These are phyloP conservation scores for Polyporus arcularius DNA, from an alignment of 768 basidiomycete genomes.

Conservation along the genomic window DNA sequence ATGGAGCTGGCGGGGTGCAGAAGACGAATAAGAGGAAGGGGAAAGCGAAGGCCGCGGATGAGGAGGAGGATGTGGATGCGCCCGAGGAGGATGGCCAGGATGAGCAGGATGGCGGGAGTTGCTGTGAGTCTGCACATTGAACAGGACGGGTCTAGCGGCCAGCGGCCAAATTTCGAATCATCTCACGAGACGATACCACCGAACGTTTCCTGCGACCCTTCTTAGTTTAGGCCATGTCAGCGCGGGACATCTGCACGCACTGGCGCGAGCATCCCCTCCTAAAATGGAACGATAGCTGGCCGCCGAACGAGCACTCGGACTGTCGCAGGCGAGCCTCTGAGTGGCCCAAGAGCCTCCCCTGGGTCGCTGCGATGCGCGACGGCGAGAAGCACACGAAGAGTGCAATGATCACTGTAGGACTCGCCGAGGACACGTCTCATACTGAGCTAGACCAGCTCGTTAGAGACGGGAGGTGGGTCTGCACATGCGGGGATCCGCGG, in stretches of 20 bases:
- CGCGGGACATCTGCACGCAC: background rate
- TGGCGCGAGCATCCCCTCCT: background rate
- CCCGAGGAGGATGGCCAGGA: conserved; percentile 25
- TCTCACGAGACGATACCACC: too few species aligned
- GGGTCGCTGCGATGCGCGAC: background rate
- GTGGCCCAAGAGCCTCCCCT: background rate
- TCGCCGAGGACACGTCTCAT: background rate
- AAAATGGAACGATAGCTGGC: background rate
- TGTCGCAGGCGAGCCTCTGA: too few species aligned
- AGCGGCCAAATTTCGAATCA: too few species aligned
- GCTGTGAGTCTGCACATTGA: background rate
- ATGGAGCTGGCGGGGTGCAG: background rate
- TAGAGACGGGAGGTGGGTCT: background rate
- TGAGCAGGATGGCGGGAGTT: background rate
- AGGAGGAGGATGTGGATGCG: conserved; percentile 10
- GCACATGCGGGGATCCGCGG: background rate
- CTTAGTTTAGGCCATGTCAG: too few species aligned
- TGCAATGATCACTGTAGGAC: background rate
- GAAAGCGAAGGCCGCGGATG: conserved; percentile 8
- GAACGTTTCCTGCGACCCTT: too few species aligned
- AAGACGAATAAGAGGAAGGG: conserved; percentile 16
- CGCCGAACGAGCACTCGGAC: background rate
- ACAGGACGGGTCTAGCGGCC: too few species aligned
- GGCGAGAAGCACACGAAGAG: background rate
- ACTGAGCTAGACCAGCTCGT: background rate